phyloP scores from a whole-genome alignment of 2,329 filamentous ascomycete species.

The Trichoderma brevicompactum region DNA sequence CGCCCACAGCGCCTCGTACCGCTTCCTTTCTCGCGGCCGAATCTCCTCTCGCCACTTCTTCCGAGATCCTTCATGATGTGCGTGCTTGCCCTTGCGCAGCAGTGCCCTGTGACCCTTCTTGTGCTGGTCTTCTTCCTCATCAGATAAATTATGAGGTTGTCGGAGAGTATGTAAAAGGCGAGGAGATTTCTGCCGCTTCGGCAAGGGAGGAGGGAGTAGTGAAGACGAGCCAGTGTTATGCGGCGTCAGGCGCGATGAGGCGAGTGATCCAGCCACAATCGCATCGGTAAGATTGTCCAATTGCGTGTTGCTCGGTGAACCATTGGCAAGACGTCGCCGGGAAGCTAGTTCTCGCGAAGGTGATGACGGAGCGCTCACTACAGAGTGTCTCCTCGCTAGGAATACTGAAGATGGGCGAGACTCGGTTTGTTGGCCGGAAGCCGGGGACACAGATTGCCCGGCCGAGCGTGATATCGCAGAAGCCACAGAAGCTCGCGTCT shows the following conservation, averaged over 20 bases:
- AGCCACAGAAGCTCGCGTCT: not conserved
- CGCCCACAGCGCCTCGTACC: constrained; percentile 85
- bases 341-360: constrained; percentile 40
- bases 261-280: constrained; percentile 75
- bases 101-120: constrained; percentile 57
- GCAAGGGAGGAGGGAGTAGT: constrained; percentile 40
- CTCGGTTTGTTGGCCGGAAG: constrained; percentile 17
- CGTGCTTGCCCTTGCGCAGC: constrained; percentile 63
- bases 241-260: constrained; percentile 60
- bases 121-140: constrained; percentile 59
- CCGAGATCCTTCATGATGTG: constrained; percentile 75
- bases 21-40: constrained; percentile 71
- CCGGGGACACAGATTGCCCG: constrained; percentile 21
- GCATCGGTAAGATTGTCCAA: constrained; percentile 72
- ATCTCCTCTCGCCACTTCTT: constrained; percentile 78
- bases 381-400: constrained; percentile 30
- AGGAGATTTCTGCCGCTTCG: constrained; percentile 51
- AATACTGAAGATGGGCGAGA: constrained; percentile 28
- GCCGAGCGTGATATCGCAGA: not conserved
- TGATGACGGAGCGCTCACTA: constrained; percentile 42
- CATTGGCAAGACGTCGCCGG: constrained; percentile 37
- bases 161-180: constrained; percentile 70
- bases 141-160: constrained; percentile 53
- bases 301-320: constrained; percentile 49
- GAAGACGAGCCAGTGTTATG: constrained; percentile 46